Percentiles rank a stretch among this genome's conserved stretches.
phyloP scores from a whole-genome alignment of 352 stramenopile genomes.

The Phytophthora macrochlamydospora region DNA sequence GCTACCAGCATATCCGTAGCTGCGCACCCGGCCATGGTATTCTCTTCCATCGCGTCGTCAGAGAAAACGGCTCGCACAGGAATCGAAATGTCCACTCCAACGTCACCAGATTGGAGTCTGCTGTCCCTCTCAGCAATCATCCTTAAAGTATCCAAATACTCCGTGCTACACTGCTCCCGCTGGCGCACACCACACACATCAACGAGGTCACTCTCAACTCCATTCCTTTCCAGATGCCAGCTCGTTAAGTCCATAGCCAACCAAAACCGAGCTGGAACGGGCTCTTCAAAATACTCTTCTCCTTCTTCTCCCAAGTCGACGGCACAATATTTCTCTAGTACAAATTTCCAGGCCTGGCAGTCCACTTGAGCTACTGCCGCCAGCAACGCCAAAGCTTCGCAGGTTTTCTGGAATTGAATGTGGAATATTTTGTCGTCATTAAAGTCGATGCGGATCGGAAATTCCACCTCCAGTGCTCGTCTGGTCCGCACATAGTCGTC shows the following conservation, averaged over 20 bases:
- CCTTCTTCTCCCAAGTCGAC: not conserved
- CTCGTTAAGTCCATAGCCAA: not conserved
- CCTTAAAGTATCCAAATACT: not conserved
- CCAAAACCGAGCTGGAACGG: slow-evolving; percentile 1
- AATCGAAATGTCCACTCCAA: slow-evolving; percentile 10
- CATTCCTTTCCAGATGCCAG: not conserved
- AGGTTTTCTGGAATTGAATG: not conserved
- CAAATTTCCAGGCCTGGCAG: not conserved
- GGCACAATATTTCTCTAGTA: not conserved
- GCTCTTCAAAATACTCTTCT: slow-evolving; percentile 18
- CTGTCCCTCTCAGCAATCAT: slow-evolving; percentile 5
- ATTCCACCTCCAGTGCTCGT: not conserved
- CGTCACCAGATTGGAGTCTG: not conserved
- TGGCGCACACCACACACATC: slow-evolving; percentile 2
- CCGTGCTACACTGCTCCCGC: not conserved
- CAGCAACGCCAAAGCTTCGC: not conserved
- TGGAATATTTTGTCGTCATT: not conserved
- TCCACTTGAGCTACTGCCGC: not conserved
- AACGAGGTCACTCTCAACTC: not conserved
- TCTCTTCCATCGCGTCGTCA: slow-evolving; percentile 1
- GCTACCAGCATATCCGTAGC: not conserved
- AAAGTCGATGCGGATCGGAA: not conserved
- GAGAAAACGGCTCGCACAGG: slow-evolving; percentile 1
- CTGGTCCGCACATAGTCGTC: not conserved
- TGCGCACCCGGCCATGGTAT: no score